These are phyloP conservation scores for Pseudonitzschia delicatissima DNA, from an alignment of 108 stramenopile species.

Conservation along the genomic window DNA sequence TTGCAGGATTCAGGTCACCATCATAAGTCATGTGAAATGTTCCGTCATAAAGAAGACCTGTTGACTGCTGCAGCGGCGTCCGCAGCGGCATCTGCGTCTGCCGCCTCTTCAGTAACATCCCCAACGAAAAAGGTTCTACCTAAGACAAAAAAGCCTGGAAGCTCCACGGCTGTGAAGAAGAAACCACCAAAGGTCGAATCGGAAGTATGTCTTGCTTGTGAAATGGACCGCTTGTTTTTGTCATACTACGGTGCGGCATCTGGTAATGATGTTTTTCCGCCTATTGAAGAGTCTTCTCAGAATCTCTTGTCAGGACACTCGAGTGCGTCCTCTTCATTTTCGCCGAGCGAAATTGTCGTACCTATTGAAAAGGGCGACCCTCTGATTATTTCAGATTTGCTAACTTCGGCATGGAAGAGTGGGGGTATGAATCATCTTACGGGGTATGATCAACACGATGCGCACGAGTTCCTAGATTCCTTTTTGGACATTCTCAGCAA, in stretches of 20 bases:
- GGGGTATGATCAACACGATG: constrained; percentile 88
- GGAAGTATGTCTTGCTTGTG: constrained; percentile 60
- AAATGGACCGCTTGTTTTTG: constrained; percentile 70
- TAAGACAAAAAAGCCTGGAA: constrained; percentile 13
- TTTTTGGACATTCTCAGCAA: constrained; percentile 74
- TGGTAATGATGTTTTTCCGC: constrained; percentile 52
- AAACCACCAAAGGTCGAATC: constrained; percentile 13
- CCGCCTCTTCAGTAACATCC: neutral
- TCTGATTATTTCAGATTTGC: constrained; percentile 74
- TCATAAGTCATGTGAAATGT: constrained; percentile 24
- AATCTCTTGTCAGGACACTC: constrained; percentile 6
- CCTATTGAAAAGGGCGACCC: constrained; percentile 59
- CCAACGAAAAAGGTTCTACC: neutral
- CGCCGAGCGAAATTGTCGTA: constrained; percentile 1
- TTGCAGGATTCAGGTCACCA: constrained; percentile 37
- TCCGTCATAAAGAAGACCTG: constrained; percentile 11
- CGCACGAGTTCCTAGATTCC: constrained; percentile 85
- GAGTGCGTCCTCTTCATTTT: neutral
- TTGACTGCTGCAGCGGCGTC: constrained; percentile 3
- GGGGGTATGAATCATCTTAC: constrained; percentile 65
- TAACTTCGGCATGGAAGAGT: constrained; percentile 82
- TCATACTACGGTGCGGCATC: constrained; percentile 62
- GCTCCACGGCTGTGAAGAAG: constrained; percentile 10
- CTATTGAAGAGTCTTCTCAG: constrained; percentile 27
- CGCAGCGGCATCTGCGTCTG: no score